Evolutionary conservation across 176 grass and related monocot genomes (phyloP), one percentile per base, ranked within the genome.

Genomic region (Musa itinerans): DNA sequence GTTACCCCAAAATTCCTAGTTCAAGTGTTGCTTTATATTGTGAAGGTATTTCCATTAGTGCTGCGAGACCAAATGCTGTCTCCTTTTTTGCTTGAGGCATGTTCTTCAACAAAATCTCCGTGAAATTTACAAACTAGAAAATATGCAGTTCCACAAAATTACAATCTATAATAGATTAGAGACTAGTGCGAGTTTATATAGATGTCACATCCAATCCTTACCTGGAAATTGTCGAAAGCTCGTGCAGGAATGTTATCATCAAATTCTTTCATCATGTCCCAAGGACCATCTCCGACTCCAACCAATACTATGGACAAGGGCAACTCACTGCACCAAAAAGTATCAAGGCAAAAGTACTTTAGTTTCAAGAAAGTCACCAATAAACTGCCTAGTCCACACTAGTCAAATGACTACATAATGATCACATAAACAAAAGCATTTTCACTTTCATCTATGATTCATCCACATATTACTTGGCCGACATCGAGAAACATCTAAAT

Each of bases 1-100:
- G 58, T 34, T 80, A 84, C 83, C 83, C 83, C 34, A 84, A 54
- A 76, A 84, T 63, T 66, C 76, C 69, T 10, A 84, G 69, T 69
- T 68, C 77, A 52, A 84, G 55, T 84, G 83, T 80, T 68, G 83
- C 83, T 84, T 80, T 84, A 84, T 84, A 84, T 72, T 84, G 83
- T 51, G 70, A 79, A 69, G 83, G 83, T 63, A 84, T 84, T 71
- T 84, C 83, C 83, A 84, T 84, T 19, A 84, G 50, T 67, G 83
- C 77, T 52, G 54, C 70, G 11, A 84, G 77, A 68, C 77, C 83
- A 80, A 84, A 84, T 70, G 58, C 13, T 0, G 71, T 65, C 27
- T 84, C 83, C 70, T 80, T 80, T 75, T 43, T 74, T 48, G 77
- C 2, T 55, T 79, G 68, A 53, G 83, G 70, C 23, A 80, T 74